These are phyloP conservation scores for Globisporangium yorkense DNA, from an alignment of 352 stramenopile species.

Conservation along the genomic window DNA sequence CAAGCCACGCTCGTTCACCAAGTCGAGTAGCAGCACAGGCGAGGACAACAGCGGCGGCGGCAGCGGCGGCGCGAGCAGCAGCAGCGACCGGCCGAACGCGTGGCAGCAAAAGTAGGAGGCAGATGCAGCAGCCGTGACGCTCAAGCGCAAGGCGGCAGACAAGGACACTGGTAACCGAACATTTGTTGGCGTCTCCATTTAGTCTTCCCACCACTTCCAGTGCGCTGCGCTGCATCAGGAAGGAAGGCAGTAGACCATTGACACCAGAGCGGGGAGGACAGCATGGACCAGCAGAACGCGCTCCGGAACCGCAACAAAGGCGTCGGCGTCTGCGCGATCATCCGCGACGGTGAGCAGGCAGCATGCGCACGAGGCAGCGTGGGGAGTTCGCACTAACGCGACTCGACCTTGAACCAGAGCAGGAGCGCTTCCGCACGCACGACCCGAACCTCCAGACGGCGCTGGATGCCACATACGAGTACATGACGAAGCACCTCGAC, in stretches of 20 bases:
- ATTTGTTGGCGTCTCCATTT: too few relatives aligned
- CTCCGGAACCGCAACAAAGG: slow-evolving; percentile 55
- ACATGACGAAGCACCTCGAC: slow-evolving; percentile 63
- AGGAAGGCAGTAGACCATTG: neutral
- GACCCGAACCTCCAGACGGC: slow-evolving; percentile 41
- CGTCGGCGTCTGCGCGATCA: slow-evolving; percentile 30
- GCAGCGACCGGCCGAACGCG: slow-evolving; percentile 27
- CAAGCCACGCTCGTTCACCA: slow-evolving; percentile 35
- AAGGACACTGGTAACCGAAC: too few relatives aligned
- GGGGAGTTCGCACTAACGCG: too few relatives aligned
- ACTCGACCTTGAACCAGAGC: slow-evolving; percentile 23
- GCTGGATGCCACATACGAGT: slow-evolving; percentile 61
- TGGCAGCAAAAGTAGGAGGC: slow-evolving; percentile 26
- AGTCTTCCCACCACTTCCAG: too few relatives aligned
- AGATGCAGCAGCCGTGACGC: neutral
- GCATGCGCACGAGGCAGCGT: neutral
- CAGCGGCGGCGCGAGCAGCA: slow-evolving; percentile 16
- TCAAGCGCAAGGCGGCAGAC: too few relatives aligned
- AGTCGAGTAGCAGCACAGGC: slow-evolving; percentile 20
- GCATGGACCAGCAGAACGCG: slow-evolving; percentile 25
- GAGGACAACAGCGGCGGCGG: slow-evolving; percentile 19
- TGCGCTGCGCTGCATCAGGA: too few relatives aligned
- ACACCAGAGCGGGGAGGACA: neutral
- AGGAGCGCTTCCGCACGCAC: slow-evolving; percentile 49
- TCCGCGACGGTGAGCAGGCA: slow-evolving; percentile 36